Evolutionary conservation across 225 moss, liverwort and hornwort genomes (phyloP).

Genomic region (Straminergon stramineum): DNA sequence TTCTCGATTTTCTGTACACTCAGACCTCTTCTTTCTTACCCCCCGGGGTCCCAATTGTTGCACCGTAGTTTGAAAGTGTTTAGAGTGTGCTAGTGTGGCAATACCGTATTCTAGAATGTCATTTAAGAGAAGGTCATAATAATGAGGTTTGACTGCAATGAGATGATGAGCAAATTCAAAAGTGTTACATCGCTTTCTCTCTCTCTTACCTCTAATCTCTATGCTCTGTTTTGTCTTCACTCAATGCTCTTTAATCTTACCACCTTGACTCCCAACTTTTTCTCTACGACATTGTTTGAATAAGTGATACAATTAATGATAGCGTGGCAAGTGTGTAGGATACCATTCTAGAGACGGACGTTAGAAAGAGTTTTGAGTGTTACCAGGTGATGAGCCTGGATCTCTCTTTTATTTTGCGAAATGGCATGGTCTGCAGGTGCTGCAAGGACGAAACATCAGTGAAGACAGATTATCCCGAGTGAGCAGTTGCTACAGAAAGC

Average conservation of each 20-base stretch:
- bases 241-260: neutral
- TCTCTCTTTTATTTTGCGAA: neutral
- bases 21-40: neutral
- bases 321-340: neutral
- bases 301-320: neutral
- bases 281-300: neutral
- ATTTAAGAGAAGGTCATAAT: neutral
- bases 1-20: neutral
- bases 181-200: neutral
- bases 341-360: neutral
- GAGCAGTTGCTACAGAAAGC: constrained; percentile 25
- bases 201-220: neutral
- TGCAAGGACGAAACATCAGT: constrained; percentile 23
- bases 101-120: neutral
- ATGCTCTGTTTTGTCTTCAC: neutral
- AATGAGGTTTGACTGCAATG: neutral
- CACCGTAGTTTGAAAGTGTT: neutral
- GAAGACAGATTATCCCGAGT: constrained; percentile 23
- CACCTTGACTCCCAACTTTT: neutral
- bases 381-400: neutral
- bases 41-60: neutral
- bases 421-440: constrained; percentile 13
- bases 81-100: neutral
- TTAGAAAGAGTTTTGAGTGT: neutral
- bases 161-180: neutral